These are phyloP conservation scores for Podospora conica DNA, from an alignment of 495 filamentous ascomycete genomes.

Conservation along the genomic window DNA sequence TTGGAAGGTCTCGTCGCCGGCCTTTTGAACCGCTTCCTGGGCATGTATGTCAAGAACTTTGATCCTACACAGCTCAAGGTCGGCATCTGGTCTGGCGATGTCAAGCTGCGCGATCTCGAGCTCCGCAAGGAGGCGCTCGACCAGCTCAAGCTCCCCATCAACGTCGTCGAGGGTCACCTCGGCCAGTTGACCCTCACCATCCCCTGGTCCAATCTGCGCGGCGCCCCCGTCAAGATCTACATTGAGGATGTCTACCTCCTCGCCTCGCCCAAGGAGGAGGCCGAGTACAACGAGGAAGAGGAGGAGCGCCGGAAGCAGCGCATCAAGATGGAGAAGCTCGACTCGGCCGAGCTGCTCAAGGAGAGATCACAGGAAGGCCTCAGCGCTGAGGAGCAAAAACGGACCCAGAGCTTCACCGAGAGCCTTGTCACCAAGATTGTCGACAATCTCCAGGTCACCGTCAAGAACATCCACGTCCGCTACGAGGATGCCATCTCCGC, in stretches of 20 bases:
- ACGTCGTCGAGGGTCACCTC: conserved; percentile 92
- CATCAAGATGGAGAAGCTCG: conserved; percentile 95
- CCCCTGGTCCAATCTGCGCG: conserved; percentile 91
- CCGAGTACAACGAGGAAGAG: conserved; percentile 86
- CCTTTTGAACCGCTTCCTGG: conserved; percentile 95
- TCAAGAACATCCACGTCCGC: conserved; percentile 96
- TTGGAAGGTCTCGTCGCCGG: conserved; percentile 70
- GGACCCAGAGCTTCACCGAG: conserved; percentile 92
- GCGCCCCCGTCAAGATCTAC: conserved; percentile 86
- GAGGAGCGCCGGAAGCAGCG: conserved; percentile 74
- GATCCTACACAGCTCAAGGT: conserved; percentile 94
- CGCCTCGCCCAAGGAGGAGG: conserved; percentile 89
- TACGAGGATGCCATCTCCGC: conserved; percentile 97
- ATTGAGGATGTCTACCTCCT: conserved; percentile 96
- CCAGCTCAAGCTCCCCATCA: conserved; percentile 89
- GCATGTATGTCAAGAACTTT: conserved; percentile 99
- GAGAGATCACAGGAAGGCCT: conserved; percentile 88
- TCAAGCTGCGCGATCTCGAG: conserved; percentile 86
- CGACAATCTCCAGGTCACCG: conserved; percentile 92
- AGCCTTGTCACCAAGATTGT: conserved; percentile 93
- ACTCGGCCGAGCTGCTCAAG: conserved; percentile 89
- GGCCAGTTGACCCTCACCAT: conserved; percentile 85
- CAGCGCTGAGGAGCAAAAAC: conserved; percentile 88
- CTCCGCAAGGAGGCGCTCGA: conserved; percentile 90
- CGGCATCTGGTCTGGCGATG: conserved; percentile 96